Evolutionary conservation across 768 basidiomycete species (phyloP).

Genomic region (Atractiella rhizophila): DNA sequence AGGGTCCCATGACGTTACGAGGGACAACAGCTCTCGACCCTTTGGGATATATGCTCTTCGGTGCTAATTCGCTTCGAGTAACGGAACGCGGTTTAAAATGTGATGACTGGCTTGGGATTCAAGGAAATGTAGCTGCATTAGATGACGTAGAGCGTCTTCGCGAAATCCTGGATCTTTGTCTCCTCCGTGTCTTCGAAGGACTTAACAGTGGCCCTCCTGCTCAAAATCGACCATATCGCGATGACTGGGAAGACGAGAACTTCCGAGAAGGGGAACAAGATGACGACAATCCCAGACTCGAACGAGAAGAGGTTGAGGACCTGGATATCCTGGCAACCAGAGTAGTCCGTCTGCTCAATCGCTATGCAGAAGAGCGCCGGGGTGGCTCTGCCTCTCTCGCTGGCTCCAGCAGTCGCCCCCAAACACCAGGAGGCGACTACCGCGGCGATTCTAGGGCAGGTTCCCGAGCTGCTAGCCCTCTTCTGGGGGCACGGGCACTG

Average conservation of each 20-base stretch:
- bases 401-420: too few species aligned
- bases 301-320: not conserved
- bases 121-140: conserved; percentile 40
- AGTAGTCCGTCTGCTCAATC: too few species aligned
- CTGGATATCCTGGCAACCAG: not conserved
- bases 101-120: conserved; percentile 67
- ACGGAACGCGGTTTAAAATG: conserved; percentile 52
- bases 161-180: conserved; percentile 47
- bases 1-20: not conserved
- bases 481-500: too few species aligned
- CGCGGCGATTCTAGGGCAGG: too few species aligned
- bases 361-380: too few species aligned
- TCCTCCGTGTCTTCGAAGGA: conserved; percentile 76
- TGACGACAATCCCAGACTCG: not conserved
- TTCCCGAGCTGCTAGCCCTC: too few species aligned
- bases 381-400: too few species aligned
- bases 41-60: conserved; percentile 71
- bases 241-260: not conserved
- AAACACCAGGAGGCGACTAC: too few species aligned
- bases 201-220: too few species aligned
- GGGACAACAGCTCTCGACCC: conserved; percentile 59
- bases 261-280: not conserved
- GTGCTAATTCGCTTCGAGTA: conserved; percentile 50
- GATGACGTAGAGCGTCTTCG: conserved; percentile 67
- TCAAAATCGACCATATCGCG: conserved; percentile 4